These are phyloP conservation scores for Schizochytrium sp. DNA, from an alignment of 108 stramenopile genomes.

Conservation along the genomic window DNA sequence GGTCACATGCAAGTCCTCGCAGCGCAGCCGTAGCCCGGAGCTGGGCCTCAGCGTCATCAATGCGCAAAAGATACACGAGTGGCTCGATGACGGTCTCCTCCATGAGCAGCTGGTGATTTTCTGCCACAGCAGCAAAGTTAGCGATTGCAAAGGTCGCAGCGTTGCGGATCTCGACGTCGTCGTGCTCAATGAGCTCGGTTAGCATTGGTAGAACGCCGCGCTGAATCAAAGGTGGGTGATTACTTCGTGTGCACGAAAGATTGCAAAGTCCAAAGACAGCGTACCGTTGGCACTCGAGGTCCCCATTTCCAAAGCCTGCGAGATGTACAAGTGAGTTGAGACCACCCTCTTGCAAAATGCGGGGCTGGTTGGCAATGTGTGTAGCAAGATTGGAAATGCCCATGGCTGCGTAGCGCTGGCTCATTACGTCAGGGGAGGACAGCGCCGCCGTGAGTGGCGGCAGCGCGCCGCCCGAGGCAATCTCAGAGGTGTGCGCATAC, in stretches of 20 bases:
- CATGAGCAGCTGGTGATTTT: constrained; percentile 47
- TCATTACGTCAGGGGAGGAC: constrained; percentile 53
- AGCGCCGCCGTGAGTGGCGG: constrained; percentile 56
- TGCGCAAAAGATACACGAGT: constrained; percentile 31
- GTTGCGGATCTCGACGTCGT: constrained; percentile 61
- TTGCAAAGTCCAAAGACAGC: constrained; percentile 66
- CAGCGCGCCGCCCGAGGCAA: constrained; percentile 60
- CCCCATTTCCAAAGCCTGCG: constrained; percentile 49
- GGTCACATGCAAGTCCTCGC: constrained; percentile 59
- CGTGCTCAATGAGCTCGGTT: constrained; percentile 44
- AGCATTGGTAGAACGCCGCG: constrained; percentile 41
- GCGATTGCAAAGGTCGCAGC: constrained; percentile 55
- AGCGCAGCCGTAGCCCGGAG: constrained; percentile 55
- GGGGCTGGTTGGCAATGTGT: constrained; percentile 45
- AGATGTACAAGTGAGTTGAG: constrained; percentile 46
- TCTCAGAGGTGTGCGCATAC: constrained; percentile 55
- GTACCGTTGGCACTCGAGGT: constrained; percentile 58
- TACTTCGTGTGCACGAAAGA: constrained; percentile 49
- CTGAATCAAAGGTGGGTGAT: constrained; percentile 51
- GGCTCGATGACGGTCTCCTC: constrained; percentile 36
- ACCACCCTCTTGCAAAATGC: constrained; percentile 61
- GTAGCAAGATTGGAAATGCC: constrained; percentile 64
- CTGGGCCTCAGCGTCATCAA: constrained; percentile 43
- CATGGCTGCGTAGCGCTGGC: constrained; percentile 72
- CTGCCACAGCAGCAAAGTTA: constrained; percentile 58